Evolutionary conservation across 352 stramenopile species (phyloP).

Genomic region (Globisporangium rhizosaccharum): DNA sequence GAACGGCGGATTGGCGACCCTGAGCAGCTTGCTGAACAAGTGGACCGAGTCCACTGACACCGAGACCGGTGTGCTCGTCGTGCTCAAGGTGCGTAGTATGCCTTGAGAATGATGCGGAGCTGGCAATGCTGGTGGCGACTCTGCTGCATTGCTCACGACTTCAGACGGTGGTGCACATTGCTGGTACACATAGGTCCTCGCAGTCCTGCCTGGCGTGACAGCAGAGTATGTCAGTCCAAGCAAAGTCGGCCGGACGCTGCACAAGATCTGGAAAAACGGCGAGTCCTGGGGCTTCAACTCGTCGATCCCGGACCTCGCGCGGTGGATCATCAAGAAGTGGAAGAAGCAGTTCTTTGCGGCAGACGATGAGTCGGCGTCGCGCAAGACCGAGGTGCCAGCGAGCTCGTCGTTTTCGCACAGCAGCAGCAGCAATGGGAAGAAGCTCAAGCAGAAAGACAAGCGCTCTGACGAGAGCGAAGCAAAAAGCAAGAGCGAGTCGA

Average conservation of each 20-base stretch:
- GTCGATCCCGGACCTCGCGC: constrained; percentile 35
- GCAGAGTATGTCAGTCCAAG: constrained; percentile 32
- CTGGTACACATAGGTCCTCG: constrained; percentile 28
- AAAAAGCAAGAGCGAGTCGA: constrained; percentile 7
- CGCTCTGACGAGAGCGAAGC: constrained; percentile 1
- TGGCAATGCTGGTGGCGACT: too few relatives aligned
- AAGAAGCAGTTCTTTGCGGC: constrained; percentile 25
- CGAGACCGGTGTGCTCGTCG: constrained; percentile 46
- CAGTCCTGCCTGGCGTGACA: constrained; percentile 51
- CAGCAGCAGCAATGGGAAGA: constrained; percentile 7
- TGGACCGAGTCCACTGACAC: constrained; percentile 44
- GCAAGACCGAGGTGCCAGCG: constrained; percentile 1
- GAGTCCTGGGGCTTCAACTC: constrained; percentile 16
- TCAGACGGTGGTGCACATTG: constrained; percentile 1
- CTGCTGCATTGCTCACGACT: neutral
- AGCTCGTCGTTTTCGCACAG: constrained; percentile 2
- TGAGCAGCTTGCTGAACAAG: constrained; percentile 35
- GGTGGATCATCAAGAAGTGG: constrained; percentile 56
- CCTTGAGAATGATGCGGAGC: too few relatives aligned
- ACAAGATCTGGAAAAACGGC: constrained; percentile 28
- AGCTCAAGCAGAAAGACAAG: neutral
- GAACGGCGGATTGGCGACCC: constrained; percentile 36
- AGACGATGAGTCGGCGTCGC: constrained; percentile 9
- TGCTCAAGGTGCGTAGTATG: constrained; percentile 48
- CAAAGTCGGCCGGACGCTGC: constrained; percentile 49